phyloP scores from a whole-genome alignment of 2,329 filamentous ascomycete species.

The Decorospora gaudefroyi region DNA sequence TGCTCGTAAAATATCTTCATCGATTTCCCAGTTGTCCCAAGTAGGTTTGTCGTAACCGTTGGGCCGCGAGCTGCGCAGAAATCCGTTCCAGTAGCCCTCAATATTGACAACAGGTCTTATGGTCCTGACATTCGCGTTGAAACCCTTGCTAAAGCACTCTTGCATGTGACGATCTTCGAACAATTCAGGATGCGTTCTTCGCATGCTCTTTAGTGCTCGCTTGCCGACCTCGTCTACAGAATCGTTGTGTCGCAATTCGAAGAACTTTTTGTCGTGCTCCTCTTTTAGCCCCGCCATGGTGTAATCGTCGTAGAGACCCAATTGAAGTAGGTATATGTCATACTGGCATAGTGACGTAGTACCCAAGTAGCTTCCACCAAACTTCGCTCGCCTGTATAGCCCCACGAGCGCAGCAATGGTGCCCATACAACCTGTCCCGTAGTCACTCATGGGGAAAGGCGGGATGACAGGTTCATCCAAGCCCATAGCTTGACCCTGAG shows the following conservation, averaged over 20 bases:
- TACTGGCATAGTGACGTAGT: slow-evolving; percentile 69
- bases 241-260: slow-evolving; percentile 62
- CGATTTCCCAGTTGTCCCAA: slow-evolving; percentile 55
- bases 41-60: slow-evolving; percentile 58
- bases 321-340: slow-evolving; percentile 66
- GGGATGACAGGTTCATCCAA: slow-evolving; percentile 67
- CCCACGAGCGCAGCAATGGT: slow-evolving; percentile 68
- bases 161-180: slow-evolving; percentile 56
- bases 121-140: slow-evolving; percentile 53
- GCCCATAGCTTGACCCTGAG: slow-evolving; percentile 66
- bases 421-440: slow-evolving; percentile 73
- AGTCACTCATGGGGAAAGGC: slow-evolving; percentile 64
- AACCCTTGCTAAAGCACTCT: slow-evolving; percentile 55
- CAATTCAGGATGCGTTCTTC: slow-evolving; percentile 58
- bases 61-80: slow-evolving; percentile 55
- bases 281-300: slow-evolving; percentile 59
- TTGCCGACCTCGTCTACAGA: slow-evolving; percentile 69
- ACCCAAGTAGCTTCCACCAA: slow-evolving; percentile 69
- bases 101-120: slow-evolving; percentile 54
- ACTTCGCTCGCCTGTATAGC: slow-evolving; percentile 64
- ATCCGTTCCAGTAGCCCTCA: slow-evolving; percentile 56
- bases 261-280: slow-evolving; percentile 59
- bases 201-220: slow-evolving; percentile 61
- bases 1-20: slow-evolving; percentile 43
- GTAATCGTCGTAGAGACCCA: slow-evolving; percentile 60